Percentiles rank a stretch among this genome's conserved stretches.
Evolutionary conservation across 768 basidiomycete genomes (phyloP).

Genomic region (Terana coerulea): DNA sequence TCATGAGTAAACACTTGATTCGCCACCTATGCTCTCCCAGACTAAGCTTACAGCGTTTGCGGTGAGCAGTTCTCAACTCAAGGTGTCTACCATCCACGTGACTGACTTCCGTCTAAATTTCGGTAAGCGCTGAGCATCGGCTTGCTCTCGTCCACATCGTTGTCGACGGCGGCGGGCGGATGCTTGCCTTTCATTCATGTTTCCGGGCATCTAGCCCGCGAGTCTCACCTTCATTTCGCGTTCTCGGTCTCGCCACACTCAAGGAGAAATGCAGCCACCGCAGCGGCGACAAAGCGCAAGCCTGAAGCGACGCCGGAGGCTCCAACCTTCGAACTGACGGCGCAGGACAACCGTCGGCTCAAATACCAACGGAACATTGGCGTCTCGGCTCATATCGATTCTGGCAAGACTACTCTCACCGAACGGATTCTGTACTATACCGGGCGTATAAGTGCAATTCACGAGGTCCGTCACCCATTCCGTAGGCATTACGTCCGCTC

Average conservation of each 20-base stretch:
- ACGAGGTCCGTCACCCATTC: slow-evolving; percentile 64
- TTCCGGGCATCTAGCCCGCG: slow-evolving; percentile 6
- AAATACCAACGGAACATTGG: slow-evolving; percentile 90
- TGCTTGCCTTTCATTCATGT: slow-evolving; percentile 2
- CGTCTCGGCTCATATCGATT: slow-evolving; percentile 92
- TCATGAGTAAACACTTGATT: no score
- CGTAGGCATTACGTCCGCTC: no score
- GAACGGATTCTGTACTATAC: slow-evolving; percentile 97
- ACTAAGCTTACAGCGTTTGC: no score
- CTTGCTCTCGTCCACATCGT: neutral
- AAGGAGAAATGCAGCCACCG: slow-evolving; percentile 7
- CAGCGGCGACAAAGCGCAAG: slow-evolving; percentile 21
- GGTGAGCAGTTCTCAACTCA: no score
- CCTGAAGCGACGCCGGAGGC: slow-evolving; percentile 13
- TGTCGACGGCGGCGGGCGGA: slow-evolving; percentile 8
- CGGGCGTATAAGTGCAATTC: slow-evolving; percentile 91
- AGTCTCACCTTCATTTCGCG: neutral
- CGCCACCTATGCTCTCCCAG: no score
- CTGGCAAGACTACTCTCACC: slow-evolving; percentile 96
- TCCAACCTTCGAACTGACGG: slow-evolving; percentile 39
- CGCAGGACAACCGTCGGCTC: slow-evolving; percentile 63
- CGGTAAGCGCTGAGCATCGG: neutral
- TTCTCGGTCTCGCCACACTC: neutral
- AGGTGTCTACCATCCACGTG: neutral
- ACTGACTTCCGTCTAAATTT: neutral